Base-by-base conservation (phyloP, 345 rosid genomes). In the Eucalyptus cloeziana region DNA sequence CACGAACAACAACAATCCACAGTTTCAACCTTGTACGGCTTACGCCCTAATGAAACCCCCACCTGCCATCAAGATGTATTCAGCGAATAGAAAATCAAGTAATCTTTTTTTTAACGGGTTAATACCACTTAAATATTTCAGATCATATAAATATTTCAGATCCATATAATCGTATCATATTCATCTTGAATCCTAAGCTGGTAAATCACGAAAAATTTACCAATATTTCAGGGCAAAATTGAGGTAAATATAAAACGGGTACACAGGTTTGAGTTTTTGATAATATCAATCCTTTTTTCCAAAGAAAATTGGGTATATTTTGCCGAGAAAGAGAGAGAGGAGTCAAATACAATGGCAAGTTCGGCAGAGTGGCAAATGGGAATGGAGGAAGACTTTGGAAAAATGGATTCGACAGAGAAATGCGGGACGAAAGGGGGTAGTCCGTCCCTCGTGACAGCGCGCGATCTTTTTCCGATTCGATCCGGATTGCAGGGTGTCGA, bases 91-190 rank as follows among this genome's bases (percentile, higher is more conserved):
- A 27, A 60, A 60, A 60, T 60, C 47, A 10, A 76, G 24, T 15
- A 7, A n/a, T n/a, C 37, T 64, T n/a, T 64, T 64, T 0, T 64
- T 64, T 15, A n/a, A n/a, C 9, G 3, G 31, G 31, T 30, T 0
- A 60, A 60, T 6, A 27, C 31, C 6, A 30, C 7, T 44, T 52
- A 52, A 52, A 52, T 52, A 52, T 62, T 27, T 30, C 1, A 3
- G 4, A 62, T 27, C 1, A n/a, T n/a, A n/a, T 52, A 52, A 52
- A 52, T 52, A 52, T 62, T 27, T 30, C 1, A 3, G 4, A 62
- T 27, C 1, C 0, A 5, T 1, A 60, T 5, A 8, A 13, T 30
- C 8, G 0, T 3, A 16, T 62, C 0, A 27, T 0, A 13, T 62
- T 0, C 16, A 62, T 3, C 33, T 30, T 30, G 31, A 62, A 4